Conservation (phyloP, 192 early-diverging fungal genomes). For the Chytriomyces confervae region DNA sequence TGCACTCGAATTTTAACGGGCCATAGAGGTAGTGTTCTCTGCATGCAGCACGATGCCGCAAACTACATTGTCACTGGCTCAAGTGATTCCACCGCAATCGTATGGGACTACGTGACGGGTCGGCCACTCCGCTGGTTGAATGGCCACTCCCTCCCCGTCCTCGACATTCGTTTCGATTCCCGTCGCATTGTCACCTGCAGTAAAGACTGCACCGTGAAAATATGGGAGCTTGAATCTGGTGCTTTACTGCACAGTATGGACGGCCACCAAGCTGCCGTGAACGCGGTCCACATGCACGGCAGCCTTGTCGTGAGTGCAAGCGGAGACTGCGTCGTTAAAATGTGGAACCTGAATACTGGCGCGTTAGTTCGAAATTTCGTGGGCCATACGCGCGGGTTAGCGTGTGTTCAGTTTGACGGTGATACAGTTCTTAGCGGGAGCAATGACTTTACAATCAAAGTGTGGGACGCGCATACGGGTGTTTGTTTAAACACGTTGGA, state of each 20-base stretch:
- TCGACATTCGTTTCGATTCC: constrained; percentile 85
- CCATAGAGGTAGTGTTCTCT: constrained; percentile 60
- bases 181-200: constrained; percentile 82
- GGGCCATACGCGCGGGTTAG: constrained; percentile 52
- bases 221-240: constrained; percentile 76
- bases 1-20: constrained; percentile 37
- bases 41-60: constrained; percentile 58
- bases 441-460: constrained; percentile 54
- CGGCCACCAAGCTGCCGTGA: constrained; percentile 93
- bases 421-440: constrained; percentile 47
- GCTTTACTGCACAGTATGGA: constrained; percentile 65
- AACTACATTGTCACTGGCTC: constrained; percentile 57
- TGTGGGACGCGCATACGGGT: constrained; percentile 55
- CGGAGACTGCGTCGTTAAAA: constrained; percentile 61
- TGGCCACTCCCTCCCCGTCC: constrained; percentile 82
- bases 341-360: constrained; percentile 71
- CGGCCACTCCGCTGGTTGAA: constrained; percentile 52
- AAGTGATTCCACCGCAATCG: constrained; percentile 54
- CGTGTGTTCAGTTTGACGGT: constrained; percentile 54
- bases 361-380: constrained; percentile 30
- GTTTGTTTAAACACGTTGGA: constrained; percentile 41
- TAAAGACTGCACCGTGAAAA: constrained; percentile 88
- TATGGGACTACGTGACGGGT: constrained; percentile 65
- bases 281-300: constrained; percentile 82
- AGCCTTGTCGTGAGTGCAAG: constrained; percentile 80